phyloP scores from a whole-genome alignment of 192 early-diverging fungal species.

The Bifiguratus adelaidae region DNA sequence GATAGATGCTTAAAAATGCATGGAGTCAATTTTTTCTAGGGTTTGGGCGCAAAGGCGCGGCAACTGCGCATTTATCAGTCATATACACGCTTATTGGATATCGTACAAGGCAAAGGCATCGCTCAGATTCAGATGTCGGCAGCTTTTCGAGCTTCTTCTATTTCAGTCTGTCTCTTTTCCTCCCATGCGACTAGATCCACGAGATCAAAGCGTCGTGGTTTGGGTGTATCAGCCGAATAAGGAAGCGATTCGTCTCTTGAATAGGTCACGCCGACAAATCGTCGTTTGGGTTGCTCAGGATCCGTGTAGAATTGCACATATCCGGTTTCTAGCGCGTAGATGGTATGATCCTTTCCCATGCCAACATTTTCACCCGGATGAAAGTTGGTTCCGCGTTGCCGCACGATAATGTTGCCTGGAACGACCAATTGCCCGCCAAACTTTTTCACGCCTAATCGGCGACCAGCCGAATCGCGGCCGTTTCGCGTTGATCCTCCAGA shows the following conservation, averaged over 20 bases:
- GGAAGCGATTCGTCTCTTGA: conserved; percentile 54
- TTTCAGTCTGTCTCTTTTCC: neutral
- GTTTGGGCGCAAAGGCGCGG: too few relatives aligned
- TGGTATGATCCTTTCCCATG: conserved; percentile 70
- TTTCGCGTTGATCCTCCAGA: conserved; percentile 71
- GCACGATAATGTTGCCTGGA: conserved; percentile 70
- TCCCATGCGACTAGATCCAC: conserved; percentile 36
- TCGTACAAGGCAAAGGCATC: too few relatives aligned
- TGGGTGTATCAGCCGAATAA: conserved; percentile 43
- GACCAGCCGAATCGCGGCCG: conserved; percentile 67
- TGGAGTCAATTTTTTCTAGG: too few relatives aligned
- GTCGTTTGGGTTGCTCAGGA: conserved; percentile 44
- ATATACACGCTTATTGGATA: too few relatives aligned
- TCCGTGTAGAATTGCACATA: conserved; percentile 68
- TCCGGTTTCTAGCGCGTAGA: conserved; percentile 60
- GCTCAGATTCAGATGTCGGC: too few relatives aligned
- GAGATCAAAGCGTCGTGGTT: conserved; percentile 56
- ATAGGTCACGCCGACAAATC: conserved; percentile 56
- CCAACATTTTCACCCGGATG: conserved; percentile 72
- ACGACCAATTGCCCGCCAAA: conserved; percentile 59
- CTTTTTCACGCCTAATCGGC: conserved; percentile 69
- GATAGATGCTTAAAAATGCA: too few relatives aligned
- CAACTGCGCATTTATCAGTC: too few relatives aligned
- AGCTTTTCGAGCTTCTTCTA: neutral
- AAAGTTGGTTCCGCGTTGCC: conserved; percentile 71